Evolutionary conservation across 225 moss, liverwort and hornwort genomes (phyloP), one percentile per base, ranked within the genome.

Genomic region (Asterella californica): DNA sequence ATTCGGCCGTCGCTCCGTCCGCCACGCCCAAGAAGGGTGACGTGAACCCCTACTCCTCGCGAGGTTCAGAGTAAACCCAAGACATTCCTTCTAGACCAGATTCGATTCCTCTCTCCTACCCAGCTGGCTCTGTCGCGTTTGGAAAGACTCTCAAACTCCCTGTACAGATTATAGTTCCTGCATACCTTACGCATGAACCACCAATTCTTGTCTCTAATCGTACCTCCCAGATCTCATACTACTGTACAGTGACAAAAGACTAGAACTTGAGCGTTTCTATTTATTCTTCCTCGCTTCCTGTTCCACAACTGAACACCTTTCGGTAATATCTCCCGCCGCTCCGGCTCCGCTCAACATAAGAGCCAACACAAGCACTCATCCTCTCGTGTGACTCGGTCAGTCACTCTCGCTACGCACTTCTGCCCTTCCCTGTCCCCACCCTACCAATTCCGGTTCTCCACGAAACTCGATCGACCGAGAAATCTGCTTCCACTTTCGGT

Each of bases 1-100:
- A 65, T 32, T 65, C 65, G 65, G 65, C 65, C 65, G 65, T 67
- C 34, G 34, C 17, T 67, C 67, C 67, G 67, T 67, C 67, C 34
- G 67, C 19, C 67, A 34, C 36, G 67, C 12, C 30, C 67, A 33
- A 34, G 15, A 14, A 33, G 34, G 67, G 33, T 67, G 67, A 36
- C 67, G 19, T 67, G 33, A 67, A 4, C 18, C 17, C 15, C 34
- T 5, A 30, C 33, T 33, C 53, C 59, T 2, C 15, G 2, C 15
- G 2, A 4, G 65, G 0, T 7, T 67, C 17, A 15, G 67, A 67
- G 67, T 34, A 33, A 67, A 3, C 34, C 67, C 67, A 33, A 67
- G 25, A 67, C 29, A 67, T 67, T 67, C 67, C 18, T 36, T 36
- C 36, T 21, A 10, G n/a, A 11, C 61, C 61, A 61, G 61, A 36